These are phyloP conservation scores for Xerophyta viscosa DNA, from an alignment of 106 monocot genomes.

Conservation along the genomic window DNA sequence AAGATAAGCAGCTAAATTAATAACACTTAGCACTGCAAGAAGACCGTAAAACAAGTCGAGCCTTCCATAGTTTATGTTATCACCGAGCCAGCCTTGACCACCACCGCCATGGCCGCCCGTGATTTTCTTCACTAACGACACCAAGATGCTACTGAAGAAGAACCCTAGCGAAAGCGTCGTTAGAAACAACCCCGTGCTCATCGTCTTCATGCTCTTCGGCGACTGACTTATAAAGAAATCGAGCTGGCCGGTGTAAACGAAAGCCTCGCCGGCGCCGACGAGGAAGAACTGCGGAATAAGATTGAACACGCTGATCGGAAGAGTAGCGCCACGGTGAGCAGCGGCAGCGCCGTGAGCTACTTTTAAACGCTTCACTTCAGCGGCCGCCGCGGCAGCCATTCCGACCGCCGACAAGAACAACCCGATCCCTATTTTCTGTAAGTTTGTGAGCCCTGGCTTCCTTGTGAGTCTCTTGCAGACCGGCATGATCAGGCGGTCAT, in stretches of 20 bases:
- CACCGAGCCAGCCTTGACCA: conserved; percentile 44
- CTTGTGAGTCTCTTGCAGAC: conserved; percentile 36
- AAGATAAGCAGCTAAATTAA: conserved; percentile 49
- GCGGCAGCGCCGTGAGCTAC: conserved; percentile 16
- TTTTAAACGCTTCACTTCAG: conserved; percentile 37
- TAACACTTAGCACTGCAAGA: conserved; percentile 35
- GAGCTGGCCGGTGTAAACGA: conserved; percentile 83
- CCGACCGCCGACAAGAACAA: conserved; percentile 36
- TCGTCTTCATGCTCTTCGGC: conserved; percentile 85
- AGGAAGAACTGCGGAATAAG: conserved; percentile 80
- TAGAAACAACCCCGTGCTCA: conserved; percentile 86
- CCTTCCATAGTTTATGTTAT: conserved; percentile 63
- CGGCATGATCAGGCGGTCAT: conserved; percentile 64
- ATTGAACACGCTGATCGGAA: conserved; percentile 70
- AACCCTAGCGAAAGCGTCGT: conserved; percentile 76
- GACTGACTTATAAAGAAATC: conserved; percentile 85
- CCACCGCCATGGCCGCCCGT: conserved; percentile 21
- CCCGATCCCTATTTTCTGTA: conserved; percentile 57
- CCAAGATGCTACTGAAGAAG: conserved; percentile 73
- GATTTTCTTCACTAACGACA: conserved; percentile 39
- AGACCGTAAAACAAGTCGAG: conserved; percentile 76
- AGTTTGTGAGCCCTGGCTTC: conserved; percentile 42
- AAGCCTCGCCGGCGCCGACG: conserved; percentile 86
- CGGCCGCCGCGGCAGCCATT: conserved; percentile 46
- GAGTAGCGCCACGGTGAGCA: not conserved